These are phyloP conservation scores for Ammopiptanthus mongolicus DNA, from an alignment of 306 rosid genomes.

Conservation along the genomic window DNA sequence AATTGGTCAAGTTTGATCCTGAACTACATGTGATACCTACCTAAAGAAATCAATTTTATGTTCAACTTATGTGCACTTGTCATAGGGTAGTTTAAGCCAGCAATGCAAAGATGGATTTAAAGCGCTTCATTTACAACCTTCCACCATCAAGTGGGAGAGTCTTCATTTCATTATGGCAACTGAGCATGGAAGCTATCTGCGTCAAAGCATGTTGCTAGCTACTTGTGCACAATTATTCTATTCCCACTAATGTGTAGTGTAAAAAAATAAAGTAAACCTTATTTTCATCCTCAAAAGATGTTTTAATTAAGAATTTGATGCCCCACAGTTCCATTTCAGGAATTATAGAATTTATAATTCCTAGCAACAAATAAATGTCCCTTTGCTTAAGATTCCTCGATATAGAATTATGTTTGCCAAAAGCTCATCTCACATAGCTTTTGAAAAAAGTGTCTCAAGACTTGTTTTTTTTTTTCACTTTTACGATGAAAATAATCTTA, in stretches of 20 bases:
- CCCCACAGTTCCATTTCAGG: slow-evolving; percentile 17
- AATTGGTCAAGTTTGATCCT: slow-evolving; percentile 22
- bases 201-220: slow-evolving; percentile 7
- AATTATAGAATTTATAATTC: not conserved
- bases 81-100: slow-evolving; percentile 11
- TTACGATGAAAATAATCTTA: too few species aligned
- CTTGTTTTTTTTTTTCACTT: too few species aligned
- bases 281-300: not conserved
- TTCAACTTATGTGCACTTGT: slow-evolving; percentile 23
- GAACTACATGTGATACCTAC: slow-evolving; percentile 31
- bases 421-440: too few species aligned
- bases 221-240: not conserved
- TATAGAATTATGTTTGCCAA: too few species aligned
- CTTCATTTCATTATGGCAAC: slow-evolving; percentile 28
- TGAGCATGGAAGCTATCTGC: not conserved
- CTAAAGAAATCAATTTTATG: slow-evolving; percentile 32
- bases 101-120: slow-evolving; percentile 20
- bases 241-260: not conserved
- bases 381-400: too few species aligned
- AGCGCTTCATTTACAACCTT: slow-evolving; percentile 16
- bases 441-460: too few species aligned
- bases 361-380: too few species aligned
- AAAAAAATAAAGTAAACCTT: not conserved
- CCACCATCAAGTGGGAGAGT: slow-evolving; percentile 28
- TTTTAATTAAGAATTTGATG: not conserved